Percentiles rank a stretch among this genome's conserved stretches.
Evolutionary conservation across 2,329 filamentous ascomycete genomes (phyloP).

Genomic region (Talaromyces sp.): DNA sequence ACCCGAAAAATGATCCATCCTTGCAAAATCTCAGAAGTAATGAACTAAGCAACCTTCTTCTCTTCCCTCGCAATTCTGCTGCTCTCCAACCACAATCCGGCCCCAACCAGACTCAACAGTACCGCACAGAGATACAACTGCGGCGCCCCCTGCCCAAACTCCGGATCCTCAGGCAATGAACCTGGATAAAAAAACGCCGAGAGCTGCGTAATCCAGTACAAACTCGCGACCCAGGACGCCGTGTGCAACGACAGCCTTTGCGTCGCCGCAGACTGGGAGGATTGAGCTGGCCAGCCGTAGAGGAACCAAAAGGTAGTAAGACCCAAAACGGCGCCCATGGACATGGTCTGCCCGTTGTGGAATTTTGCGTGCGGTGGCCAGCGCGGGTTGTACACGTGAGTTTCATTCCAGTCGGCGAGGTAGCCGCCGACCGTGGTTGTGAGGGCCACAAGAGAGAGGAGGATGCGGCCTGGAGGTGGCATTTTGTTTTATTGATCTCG

Average conservation of each 20-base stretch:
- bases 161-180: slow-evolving; percentile 43
- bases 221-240: slow-evolving; percentile 38
- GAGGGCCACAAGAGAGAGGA: slow-evolving; percentile 22
- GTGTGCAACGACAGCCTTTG: slow-evolving; percentile 22
- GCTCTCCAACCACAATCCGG: slow-evolving; percentile 12
- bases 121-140: slow-evolving; percentile 30
- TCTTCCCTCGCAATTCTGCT: background rate
- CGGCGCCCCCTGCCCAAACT: slow-evolving; percentile 41
- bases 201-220: slow-evolving; percentile 47
- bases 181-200: slow-evolving; percentile 49
- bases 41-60: background rate
- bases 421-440: slow-evolving; percentile 23
- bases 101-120: slow-evolving; percentile 3
- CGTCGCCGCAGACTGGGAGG: background rate
- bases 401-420: slow-evolving; percentile 41
- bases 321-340: slow-evolving; percentile 43
- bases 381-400: slow-evolving; percentile 47
- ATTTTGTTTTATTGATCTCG: background rate
- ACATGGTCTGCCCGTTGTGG: slow-evolving; percentile 55
- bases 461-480: slow-evolving; percentile 7
- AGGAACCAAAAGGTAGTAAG: slow-evolving; percentile 38
- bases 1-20: background rate
- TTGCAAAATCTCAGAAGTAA: background rate
- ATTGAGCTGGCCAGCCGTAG: slow-evolving; percentile 22
- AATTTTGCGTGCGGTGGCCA: slow-evolving; percentile 53